Conservation (phyloP, 306 rosid species). For the Vicia sativa region DNA sequence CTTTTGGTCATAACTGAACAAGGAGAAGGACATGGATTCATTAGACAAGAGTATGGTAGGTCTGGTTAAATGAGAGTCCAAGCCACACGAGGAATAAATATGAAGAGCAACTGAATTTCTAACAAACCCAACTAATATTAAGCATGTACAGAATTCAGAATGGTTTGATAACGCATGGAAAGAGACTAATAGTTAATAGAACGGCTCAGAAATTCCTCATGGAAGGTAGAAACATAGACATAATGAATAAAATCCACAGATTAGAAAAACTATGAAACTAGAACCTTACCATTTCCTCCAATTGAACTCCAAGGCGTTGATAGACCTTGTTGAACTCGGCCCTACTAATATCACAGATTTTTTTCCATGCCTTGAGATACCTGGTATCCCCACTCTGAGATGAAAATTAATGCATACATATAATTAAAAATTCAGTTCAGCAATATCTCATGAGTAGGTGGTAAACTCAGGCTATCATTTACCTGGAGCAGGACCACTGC, state of each 20-base stretch:
- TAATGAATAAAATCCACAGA: conserved; percentile 6
- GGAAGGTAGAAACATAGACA: conserved; percentile 8
- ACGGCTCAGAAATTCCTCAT: conserved; percentile 7
- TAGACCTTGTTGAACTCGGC: conserved; percentile 85
- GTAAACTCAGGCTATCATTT: conserved; percentile 26
- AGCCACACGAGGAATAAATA: background rate
- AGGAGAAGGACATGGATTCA: background rate
- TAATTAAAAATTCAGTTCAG: conserved; percentile 13
- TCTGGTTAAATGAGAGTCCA: conserved; percentile 26
- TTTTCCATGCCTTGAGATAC: conserved; percentile 79
- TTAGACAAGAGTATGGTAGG: conserved; percentile 5
- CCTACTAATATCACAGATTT: conserved; percentile 88
- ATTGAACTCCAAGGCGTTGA: conserved; percentile 71
- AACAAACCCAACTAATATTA: conserved; percentile 26
- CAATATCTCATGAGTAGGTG: conserved; percentile 6
- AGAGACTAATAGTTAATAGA: background rate
- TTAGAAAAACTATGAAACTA: conserved; percentile 22
- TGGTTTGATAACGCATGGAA: conserved; percentile 5
- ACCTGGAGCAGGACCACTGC: conserved; percentile 94
- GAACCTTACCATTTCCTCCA: conserved; percentile 79
- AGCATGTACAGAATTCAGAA: conserved; percentile 14
- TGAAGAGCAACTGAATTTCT: conserved; percentile 12
- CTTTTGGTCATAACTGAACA: conserved; percentile 23
- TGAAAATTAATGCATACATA: conserved; percentile 31
- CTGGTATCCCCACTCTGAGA: conserved; percentile 73